A percentile compares a stretch with the other conserved stretches of the same genome.
Evolutionary conservation across 257 asterid genomes (phyloP).

Genomic region (Buddleja alternifolia): DNA sequence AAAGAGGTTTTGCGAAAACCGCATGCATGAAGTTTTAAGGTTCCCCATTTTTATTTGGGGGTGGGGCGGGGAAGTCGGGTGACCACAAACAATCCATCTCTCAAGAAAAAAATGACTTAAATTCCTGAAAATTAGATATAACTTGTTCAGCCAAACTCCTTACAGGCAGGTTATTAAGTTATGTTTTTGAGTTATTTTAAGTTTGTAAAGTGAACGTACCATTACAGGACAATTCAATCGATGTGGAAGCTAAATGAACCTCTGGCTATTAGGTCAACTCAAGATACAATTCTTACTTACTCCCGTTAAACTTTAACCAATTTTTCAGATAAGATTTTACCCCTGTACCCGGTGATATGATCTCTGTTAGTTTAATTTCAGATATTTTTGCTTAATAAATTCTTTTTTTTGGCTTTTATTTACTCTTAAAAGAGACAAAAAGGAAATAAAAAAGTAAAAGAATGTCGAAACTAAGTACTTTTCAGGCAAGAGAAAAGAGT

Average conservation of each 20-base stretch:
- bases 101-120: not conserved
- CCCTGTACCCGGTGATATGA: not conserved
- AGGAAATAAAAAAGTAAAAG: not conserved
- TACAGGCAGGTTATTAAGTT: constrained; percentile 4
- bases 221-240: not conserved
- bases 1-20: constrained; percentile 2
- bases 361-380: not conserved
- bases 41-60: not conserved
- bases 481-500: constrained; percentile 3
- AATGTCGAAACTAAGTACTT: not conserved
- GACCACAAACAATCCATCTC: not conserved
- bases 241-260: constrained; percentile 4
- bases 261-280: not conserved
- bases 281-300: not conserved
- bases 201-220: not conserved
- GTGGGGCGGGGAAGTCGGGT: not conserved
- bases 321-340: not conserved
- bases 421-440: not conserved
- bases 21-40: not conserved
- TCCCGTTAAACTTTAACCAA: not conserved
- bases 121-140: constrained; percentile 12
- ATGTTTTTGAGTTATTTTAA: constrained; percentile 1
- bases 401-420: not conserved
- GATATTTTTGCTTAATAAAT: not conserved
- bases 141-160: constrained; percentile 22